These are phyloP conservation scores for Scutellaria galericulata DNA, from an alignment of 257 asterid genomes.

Conservation along the genomic window DNA sequence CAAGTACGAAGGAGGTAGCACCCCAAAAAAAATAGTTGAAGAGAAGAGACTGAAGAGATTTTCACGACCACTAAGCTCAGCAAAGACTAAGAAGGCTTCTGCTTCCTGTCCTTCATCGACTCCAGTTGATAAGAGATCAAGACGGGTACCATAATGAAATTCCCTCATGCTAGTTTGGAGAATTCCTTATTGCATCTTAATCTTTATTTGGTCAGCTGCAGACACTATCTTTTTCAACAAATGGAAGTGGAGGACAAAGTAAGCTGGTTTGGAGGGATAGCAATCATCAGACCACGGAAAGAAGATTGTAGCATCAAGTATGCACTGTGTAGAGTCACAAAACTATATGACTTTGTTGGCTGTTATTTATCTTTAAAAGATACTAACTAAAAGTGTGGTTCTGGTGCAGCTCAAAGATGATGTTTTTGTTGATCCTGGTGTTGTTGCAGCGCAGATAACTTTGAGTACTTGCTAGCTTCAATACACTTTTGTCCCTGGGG, in stretches of 20 bases:
- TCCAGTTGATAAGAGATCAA: slow-evolving; percentile 88
- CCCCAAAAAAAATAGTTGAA: slow-evolving; percentile 51
- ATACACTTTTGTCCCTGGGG: slow-evolving; percentile 7
- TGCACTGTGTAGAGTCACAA: slow-evolving; percentile 24
- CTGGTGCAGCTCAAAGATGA: slow-evolving; percentile 42
- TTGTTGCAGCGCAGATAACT: slow-evolving; percentile 35
- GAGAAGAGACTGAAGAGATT: slow-evolving; percentile 60
- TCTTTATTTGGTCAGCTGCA: slow-evolving; percentile 52
- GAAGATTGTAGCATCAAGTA: slow-evolving; percentile 48
- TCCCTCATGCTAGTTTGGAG: slow-evolving; percentile 26
- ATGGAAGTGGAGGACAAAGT: slow-evolving; percentile 86
- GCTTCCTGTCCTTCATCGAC: slow-evolving; percentile 58
- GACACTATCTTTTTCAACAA: slow-evolving; percentile 74
- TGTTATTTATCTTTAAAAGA: slow-evolving; percentile 18
- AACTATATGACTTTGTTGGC: slow-evolving; percentile 23
- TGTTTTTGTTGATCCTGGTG: slow-evolving; percentile 34
- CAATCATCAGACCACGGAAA: slow-evolving; percentile 46
- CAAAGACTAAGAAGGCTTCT: slow-evolving; percentile 56
- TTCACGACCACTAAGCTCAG: slow-evolving; percentile 47
- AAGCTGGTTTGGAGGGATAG: slow-evolving; percentile 81
- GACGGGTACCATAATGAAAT: slow-evolving; percentile 57
- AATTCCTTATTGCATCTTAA: slow-evolving; percentile 30
- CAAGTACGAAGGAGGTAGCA: slow-evolving; percentile 69
- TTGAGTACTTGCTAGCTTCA: slow-evolving; percentile 34
- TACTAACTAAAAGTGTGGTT: slow-evolving; percentile 38